phyloP scores from a whole-genome alignment of 345 rosid species.

The Linum lewisii region DNA sequence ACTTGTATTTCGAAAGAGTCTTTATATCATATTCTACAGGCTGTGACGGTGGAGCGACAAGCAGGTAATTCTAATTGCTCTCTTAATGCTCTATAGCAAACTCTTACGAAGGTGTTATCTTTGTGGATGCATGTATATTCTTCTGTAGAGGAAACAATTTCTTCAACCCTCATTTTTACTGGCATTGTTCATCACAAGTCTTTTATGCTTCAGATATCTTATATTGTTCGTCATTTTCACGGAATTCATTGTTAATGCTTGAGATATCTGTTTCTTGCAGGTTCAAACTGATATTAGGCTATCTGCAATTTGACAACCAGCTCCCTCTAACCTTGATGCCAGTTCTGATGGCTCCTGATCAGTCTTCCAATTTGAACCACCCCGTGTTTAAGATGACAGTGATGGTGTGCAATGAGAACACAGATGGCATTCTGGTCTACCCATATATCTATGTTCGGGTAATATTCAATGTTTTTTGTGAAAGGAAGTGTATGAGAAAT shows the following conservation, averaged over 20 bases:
- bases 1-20: constrained; percentile 67
- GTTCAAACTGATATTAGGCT: constrained; percentile 85
- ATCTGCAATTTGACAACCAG: constrained; percentile 89
- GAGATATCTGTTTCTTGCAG: constrained; percentile 29
- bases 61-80: constrained; percentile 50
- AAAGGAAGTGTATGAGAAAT: not conserved
- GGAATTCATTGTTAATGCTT: constrained; percentile 2
- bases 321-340: constrained; percentile 94
- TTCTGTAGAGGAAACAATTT: not conserved
- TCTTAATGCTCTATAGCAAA: not conserved
- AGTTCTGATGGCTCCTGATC: constrained; percentile 82
- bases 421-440: constrained; percentile 68
- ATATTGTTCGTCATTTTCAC: too few species aligned
- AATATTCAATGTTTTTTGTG: constrained; percentile 19
- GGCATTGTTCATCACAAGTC: not conserved
- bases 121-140: too few species aligned
- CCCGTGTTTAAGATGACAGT: constrained; percentile 92
- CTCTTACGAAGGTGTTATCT: not conserved
- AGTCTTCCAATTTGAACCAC: constrained; percentile 53
- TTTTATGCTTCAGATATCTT: not conserved
- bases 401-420: constrained; percentile 62
- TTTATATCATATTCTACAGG: constrained; percentile 83
- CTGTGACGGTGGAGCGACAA: constrained; percentile 79
- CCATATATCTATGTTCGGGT: constrained; percentile 91
- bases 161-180: not conserved